Evolutionary conservation across 2,329 filamentous ascomycete species (phyloP), one percentile per base, ranked within the genome.

Genomic region (Pyricularia sp.): DNA sequence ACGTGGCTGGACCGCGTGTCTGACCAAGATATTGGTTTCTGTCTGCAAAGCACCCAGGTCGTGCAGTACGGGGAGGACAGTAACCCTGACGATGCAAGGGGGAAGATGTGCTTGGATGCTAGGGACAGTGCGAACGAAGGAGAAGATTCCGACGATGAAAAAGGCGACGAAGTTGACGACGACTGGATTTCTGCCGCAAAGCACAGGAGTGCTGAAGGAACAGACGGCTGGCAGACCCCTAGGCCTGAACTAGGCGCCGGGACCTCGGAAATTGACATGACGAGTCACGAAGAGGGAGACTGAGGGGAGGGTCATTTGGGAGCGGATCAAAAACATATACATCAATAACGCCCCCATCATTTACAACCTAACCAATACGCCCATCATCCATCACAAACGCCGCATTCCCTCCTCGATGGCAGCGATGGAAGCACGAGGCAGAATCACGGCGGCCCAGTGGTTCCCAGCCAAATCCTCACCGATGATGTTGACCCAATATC

Each of bases 401-500:
- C 53, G 7, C 22, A 57, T 24, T 1, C 53, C 53, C 4, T 24
- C 22, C 10, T 57, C 53, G 3, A 57, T 57, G 10, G 53, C 22
- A 22, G 10, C n/a, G 53, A 26, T 12, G 1, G 53, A 24, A 22
- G 53, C 22, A 12, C 5, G 22, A 24, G 53, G 12, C 4, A 26
- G 4, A 28, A 26, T 9, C n/a, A 13, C 53, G 4, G 24, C 9
- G 12, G 12, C 24, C 69, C 69, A 69, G 19, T 64, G 62, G 59
- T 69, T 70, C 13, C 67, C 69, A 24, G 61, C 62, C 3, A 31
- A 22, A 57, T 70, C 69, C 61, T 66, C 68, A 1, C 69, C 69
- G 0, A 66, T 30, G 16, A 70, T 64, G 40, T 67, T 66, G 35
- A 66, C 64, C 4, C 66, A 60, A 44, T 69, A 67, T 24, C 66